Conservation (phyloP, 306 rosid genomes). For the Inga oerstediana region DNA sequence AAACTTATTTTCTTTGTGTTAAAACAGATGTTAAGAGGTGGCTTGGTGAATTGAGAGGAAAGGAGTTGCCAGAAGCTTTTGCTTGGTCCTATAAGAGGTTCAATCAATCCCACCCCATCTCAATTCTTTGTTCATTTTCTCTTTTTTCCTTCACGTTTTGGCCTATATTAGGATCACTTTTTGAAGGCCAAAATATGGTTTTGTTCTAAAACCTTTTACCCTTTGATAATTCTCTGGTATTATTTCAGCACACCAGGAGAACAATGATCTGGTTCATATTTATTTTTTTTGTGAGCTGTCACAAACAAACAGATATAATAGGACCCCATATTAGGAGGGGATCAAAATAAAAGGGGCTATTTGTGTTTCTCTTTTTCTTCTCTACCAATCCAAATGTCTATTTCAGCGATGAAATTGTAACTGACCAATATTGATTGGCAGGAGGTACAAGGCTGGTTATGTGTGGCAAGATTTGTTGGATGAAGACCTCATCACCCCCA, state of each 20-base stretch:
- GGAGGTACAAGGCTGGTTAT: conserved; percentile 91
- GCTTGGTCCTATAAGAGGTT: conserved; percentile 93
- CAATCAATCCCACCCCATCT: not conserved
- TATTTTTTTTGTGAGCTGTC: not conserved
- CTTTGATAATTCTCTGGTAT: not conserved
- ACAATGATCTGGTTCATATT: not conserved
- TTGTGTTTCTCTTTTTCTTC: not conserved
- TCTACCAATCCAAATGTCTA: conserved; percentile 6
- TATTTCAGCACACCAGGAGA: not conserved
- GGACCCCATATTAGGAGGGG: not conserved
- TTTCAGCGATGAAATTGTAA: conserved; percentile 25
- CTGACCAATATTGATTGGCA: conserved; percentile 39
- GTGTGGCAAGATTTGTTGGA: conserved; percentile 94
- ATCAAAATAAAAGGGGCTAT: not conserved
- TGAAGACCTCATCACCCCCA: conserved; percentile 87
- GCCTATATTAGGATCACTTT: not conserved
- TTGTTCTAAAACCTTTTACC: not conserved
- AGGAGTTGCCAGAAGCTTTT: conserved; percentile 69
- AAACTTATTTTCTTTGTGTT: not conserved
- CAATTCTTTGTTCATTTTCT: not conserved
- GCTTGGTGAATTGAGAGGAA: conserved; percentile 81
- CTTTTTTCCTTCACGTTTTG: not conserved
- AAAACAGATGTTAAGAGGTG: conserved; percentile 78
- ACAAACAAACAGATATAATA: not conserved
- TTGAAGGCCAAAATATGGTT: not conserved